phyloP scores from a whole-genome alignment of 106 monocot genomes.

The Alisma plantagoaquatica region DNA sequence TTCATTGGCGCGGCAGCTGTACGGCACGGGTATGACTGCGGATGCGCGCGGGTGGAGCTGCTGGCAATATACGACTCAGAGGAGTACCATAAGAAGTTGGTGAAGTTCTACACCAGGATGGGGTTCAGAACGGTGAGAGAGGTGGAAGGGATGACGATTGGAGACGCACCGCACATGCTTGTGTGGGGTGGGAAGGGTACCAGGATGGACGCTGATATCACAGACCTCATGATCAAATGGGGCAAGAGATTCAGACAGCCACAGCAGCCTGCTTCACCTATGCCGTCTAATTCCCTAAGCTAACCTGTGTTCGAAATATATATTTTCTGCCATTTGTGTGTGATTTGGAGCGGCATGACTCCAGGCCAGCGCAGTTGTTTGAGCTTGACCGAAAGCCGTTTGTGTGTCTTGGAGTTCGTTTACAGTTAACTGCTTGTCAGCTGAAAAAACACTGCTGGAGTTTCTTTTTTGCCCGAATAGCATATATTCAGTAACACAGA shows the following conservation, averaged over 20 bases:
- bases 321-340: no score
- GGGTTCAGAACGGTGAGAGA: slow-evolving; percentile 20
- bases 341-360: no score
- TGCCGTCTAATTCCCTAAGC: no score
- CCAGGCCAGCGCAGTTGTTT: no score
- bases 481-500: no score
- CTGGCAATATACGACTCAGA: slow-evolving; percentile 28
- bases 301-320: no score
- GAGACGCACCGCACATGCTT: slow-evolving; percentile 14
- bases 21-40: slow-evolving; percentile 22
- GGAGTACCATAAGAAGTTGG: slow-evolving; percentile 22
- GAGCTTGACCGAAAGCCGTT: no score
- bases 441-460: no score
- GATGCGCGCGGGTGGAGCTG: slow-evolving; percentile 24
- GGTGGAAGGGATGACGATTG: slow-evolving; percentile 17
- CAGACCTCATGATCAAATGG: slow-evolving; percentile 22
- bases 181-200: slow-evolving; percentile 31
- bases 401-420: no score
- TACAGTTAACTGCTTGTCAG: no score
- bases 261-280: no score
- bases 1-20: slow-evolving; percentile 25
- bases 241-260: slow-evolving; percentile 15
- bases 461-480: no score
- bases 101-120: slow-evolving; percentile 28
- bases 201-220: slow-evolving; percentile 21